Evolutionary conservation across 176 grass and related monocot genomes (phyloP).

Genomic region (Elaeis guineensis): DNA sequence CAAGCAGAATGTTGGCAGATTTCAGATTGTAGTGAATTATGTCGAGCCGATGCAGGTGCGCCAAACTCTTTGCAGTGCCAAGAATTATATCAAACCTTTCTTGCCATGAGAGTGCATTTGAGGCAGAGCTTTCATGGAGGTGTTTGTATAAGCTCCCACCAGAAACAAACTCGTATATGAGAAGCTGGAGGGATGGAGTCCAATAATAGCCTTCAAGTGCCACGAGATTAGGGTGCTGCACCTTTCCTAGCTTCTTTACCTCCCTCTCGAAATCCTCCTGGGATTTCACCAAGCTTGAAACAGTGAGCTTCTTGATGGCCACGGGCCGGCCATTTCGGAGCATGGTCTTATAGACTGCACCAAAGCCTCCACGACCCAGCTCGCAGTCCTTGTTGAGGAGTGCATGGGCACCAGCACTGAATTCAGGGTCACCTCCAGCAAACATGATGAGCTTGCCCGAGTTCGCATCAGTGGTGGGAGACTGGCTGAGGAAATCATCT

Average conservation of each 20-base stretch:
- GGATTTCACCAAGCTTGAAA: slow-evolving; percentile 97
- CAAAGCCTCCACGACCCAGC: slow-evolving; percentile 95
- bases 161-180: slow-evolving; percentile 89
- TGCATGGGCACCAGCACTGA: slow-evolving; percentile 84
- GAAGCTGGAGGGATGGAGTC: slow-evolving; percentile 90
- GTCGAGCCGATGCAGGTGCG: slow-evolving; percentile 68
- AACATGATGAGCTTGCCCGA: slow-evolving; percentile 96
- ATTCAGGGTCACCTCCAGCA: slow-evolving; percentile 80
- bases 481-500: slow-evolving; percentile 85
- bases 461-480: slow-evolving; percentile 71
- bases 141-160: slow-evolving; percentile 81
- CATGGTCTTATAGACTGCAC: slow-evolving; percentile 80
- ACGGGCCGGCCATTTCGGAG: slow-evolving; percentile 71
- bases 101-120: slow-evolving; percentile 78
- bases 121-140: slow-evolving; percentile 65
- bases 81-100: slow-evolving; percentile 92
- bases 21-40: slow-evolving; percentile 98
- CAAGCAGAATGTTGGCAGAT: slow-evolving; percentile 83
- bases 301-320: slow-evolving; percentile 97
- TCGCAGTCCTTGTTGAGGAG: slow-evolving; percentile 97
- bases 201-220: slow-evolving; percentile 86
- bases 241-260: slow-evolving; percentile 78
- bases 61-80: slow-evolving; percentile 69
- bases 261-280: slow-evolving; percentile 98
- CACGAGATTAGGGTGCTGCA: slow-evolving; percentile 79